Evolutionary conservation across 805 yeast genomes (phyloP).

Genomic region (Yarrowia divulgata): DNA sequence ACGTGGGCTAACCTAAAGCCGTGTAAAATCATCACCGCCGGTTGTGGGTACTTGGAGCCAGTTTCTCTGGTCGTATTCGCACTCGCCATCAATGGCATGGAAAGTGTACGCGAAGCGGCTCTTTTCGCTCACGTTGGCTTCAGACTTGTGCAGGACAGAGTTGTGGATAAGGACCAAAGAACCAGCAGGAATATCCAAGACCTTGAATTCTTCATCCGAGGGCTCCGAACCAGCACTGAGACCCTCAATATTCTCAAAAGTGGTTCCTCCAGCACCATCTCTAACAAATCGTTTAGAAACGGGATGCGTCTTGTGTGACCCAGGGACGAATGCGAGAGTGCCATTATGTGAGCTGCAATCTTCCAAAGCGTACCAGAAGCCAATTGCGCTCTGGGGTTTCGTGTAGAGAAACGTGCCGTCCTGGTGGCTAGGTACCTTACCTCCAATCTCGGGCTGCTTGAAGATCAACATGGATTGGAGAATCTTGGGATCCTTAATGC

Average conservation of each 20-base stretch:
- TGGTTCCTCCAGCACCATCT: constrained; percentile 57
- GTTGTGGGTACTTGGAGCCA: constrained; percentile 81
- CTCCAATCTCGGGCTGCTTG: constrained; percentile 77
- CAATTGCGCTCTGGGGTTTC: constrained; percentile 72
- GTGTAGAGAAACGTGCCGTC: constrained; percentile 79
- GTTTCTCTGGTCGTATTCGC: constrained; percentile 66
- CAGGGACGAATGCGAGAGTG: constrained; percentile 72
- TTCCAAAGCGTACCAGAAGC: constrained; percentile 84
- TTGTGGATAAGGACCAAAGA: constrained; percentile 71
- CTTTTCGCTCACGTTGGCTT: constrained; percentile 59
- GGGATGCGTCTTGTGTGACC: constrained; percentile 67
- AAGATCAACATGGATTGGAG: constrained; percentile 81
- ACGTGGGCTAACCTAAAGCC: not conserved
- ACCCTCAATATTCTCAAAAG: constrained; percentile 55
- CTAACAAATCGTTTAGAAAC: constrained; percentile 70
- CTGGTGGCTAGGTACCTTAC: constrained; percentile 78
- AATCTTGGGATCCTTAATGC: constrained; percentile 70
- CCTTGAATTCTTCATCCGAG: constrained; percentile 56
- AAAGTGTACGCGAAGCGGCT: constrained; percentile 81
- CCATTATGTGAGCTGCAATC: constrained; percentile 74
- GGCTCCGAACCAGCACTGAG: constrained; percentile 48
- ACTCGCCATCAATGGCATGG: constrained; percentile 74
- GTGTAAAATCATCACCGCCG: constrained; percentile 67
- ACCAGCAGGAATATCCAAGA: constrained; percentile 73
- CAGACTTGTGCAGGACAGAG: constrained; percentile 74